Evolutionary conservation across 768 basidiomycete species (phyloP), one percentile per base, ranked within the genome.

Genomic region (Paxillus involutus): DNA sequence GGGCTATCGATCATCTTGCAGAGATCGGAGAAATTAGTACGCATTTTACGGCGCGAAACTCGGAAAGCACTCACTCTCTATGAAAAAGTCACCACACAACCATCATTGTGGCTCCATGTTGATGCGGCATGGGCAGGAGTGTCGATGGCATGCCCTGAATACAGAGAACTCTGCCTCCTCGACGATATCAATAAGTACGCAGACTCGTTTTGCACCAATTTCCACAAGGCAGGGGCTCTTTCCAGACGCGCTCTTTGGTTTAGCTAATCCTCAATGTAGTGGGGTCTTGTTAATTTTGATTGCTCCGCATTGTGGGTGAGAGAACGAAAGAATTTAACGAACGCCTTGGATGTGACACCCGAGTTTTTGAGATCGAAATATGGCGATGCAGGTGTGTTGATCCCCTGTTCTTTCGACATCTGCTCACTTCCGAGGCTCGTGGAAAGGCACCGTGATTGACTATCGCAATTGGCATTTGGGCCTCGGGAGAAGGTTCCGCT

Each of bases 61-160:
- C 19, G 32, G 14, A 29, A n/a, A 48, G 16, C 16, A 32, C 35
- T 59, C 17, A 47, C 29, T 50, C n/a, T n/a, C 26, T 10, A 32
- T 21, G 6, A 32, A 46, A 3, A 57, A 94, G 91, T 80, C 4
- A 74, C 80, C 51, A 72, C 80, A 0, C 70, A 82, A 57, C 86
- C 89, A 0, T 81, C 80, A 1, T 61, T 94, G 2, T 95, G 89
- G 85, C 66, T 96, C 1, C 94, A 98, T 63, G 78, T 97, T 17
- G 95, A 98, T 65, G 86, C 89, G 0, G 88, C 91, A 0, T 98
- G 94, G 95, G 94, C 91, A 0, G 95, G 95, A 3, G 80, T 91
- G 14, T 82, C 85, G 0, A 77, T 94, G 40, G 78, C 86, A 0
- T 90, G 92, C 57, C 92, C 92, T 0, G 93, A 97, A 66, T 79